phyloP scores from a whole-genome alignment of 2,329 filamentous ascomycete species.

The Penicillium fuscoglaucum region DNA sequence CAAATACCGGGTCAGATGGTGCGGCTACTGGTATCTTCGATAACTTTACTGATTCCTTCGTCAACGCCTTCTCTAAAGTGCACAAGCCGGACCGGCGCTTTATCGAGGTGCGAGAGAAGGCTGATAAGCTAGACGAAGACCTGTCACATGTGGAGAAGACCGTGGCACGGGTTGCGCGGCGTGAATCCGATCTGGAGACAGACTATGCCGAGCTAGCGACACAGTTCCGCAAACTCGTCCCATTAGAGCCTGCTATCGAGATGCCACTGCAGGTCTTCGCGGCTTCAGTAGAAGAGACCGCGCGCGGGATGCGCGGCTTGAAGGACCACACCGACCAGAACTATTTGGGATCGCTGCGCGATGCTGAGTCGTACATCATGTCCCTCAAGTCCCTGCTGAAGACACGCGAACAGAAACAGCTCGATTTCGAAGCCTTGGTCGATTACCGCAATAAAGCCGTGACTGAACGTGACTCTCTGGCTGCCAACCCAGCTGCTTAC shows the following conservation, averaged over 20 bases:
- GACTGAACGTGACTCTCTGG: slow-evolving; percentile 77
- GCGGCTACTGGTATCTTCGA: slow-evolving; percentile 74
- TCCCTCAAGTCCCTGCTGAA: slow-evolving; percentile 86
- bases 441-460: slow-evolving; percentile 94
- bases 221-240: slow-evolving; percentile 91
- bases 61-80: slow-evolving; percentile 95
- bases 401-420: slow-evolving; percentile 92
- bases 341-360: slow-evolving; percentile 85
- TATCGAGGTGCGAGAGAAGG: slow-evolving; percentile 87
- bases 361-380: slow-evolving; percentile 94
- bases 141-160: slow-evolving; percentile 92
- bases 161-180: slow-evolving; percentile 82
- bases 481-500: slow-evolving; percentile 61
- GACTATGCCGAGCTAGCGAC: slow-evolving; percentile 88
- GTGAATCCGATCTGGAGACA: slow-evolving; percentile 81
- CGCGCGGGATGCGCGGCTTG: slow-evolving; percentile 72
- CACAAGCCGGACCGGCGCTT: slow-evolving; percentile 95
- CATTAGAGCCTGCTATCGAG: slow-evolving; percentile 84
- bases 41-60: slow-evolving; percentile 90
- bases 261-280: slow-evolving; percentile 81
- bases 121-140: slow-evolving; percentile 92
- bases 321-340: slow-evolving; percentile 93
- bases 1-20: slow-evolving; percentile 43
- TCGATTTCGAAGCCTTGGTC: slow-evolving; percentile 93
- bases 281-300: slow-evolving; percentile 79